Evolutionary conservation across 2,329 filamentous ascomycete species (phyloP), one percentile per base, ranked within the genome.

Genomic region (Phyllachora maydis): DNA sequence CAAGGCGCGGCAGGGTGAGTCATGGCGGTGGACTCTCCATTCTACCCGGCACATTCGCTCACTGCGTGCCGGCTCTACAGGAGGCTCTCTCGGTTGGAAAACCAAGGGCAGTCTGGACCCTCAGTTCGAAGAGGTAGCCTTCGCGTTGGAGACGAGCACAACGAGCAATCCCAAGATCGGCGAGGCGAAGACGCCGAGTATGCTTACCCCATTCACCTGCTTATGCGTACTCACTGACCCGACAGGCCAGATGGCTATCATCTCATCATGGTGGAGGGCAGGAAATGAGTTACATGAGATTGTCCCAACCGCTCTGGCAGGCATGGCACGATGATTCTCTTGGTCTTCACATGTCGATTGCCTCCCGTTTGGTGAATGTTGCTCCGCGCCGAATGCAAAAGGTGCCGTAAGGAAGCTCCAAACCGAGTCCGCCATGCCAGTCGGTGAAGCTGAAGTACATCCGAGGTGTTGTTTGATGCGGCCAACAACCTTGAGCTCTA

Each of bases 21-120:
- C 6, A 8, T 12, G 20, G 6, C 14, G 11, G n/a, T n/a, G n/a
- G n/a, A n/a, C n/a, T n/a, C n/a, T n/a, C n/a, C n/a, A n/a, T n/a
- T n/a, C n/a, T n/a, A n/a, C n/a, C n/a, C n/a, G n/a, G n/a, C n/a
- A n/a, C n/a, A n/a, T n/a, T n/a, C n/a, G n/a, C n/a, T n/a, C n/a
- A n/a, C n/a, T n/a, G n/a, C n/a, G n/a, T n/a, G n/a, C n/a, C n/a
- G n/a, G 24, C 14, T 14, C 24, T 26, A 21, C 28, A 75, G 72
- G 75, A 16, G 76, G 76, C 3, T 58, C 63, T 3, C 45, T 83
- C 16, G 76, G 75, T 6, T 78, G 72, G 70, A 77, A 81, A 42
- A 62, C 56, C 3, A 67, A 71, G 35, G 74, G 71, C 1, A 62
- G 55, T 26, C 45, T 82, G 27, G 58, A 78, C 33, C 55, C 64